Conservation (phyloP, 495 filamentous ascomycete genomes). For the Lasiosphaeria ovina region DNA sequence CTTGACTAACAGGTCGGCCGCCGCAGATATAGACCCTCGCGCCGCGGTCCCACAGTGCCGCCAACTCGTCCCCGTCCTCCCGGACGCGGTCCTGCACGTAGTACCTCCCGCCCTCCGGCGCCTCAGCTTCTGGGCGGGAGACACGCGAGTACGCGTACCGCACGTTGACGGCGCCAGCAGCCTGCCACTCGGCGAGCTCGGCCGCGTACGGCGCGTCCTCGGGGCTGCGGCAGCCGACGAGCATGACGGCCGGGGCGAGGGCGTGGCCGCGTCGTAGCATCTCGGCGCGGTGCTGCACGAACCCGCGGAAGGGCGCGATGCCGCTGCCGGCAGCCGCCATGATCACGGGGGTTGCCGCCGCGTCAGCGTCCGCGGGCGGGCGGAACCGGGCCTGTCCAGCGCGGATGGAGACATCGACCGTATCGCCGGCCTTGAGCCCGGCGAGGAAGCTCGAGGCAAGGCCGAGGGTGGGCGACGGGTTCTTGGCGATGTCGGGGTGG, state of each 20-base stretch:
- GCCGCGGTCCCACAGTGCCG: neutral
- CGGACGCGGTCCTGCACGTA: neutral
- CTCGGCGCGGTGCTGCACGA: conserved; percentile 57
- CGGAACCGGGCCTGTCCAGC: neutral
- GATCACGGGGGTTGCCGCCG: conserved; percentile 55
- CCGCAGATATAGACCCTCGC: neutral
- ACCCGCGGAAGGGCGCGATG: conserved; percentile 62
- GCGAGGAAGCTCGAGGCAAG: neutral
- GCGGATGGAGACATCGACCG: neutral
- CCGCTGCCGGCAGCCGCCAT: conserved; percentile 54
- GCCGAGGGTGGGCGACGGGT: neutral
- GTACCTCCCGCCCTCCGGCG: too few species aligned
- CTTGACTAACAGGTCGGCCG: neutral
- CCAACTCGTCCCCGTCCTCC: neutral
- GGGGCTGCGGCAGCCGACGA: neutral
- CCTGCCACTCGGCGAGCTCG: neutral
- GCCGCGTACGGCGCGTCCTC: neutral
- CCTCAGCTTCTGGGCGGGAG: neutral
- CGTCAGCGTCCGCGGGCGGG: conserved; percentile 49
- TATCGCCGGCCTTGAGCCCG: neutral
- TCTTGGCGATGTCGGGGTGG: neutral
- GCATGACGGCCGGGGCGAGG: neutral
- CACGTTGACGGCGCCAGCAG: neutral
- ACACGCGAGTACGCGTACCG: neutral
- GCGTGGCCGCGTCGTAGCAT: conserved; percentile 37